Evolutionary conservation across 176 grass and related monocot species (phyloP), one percentile per base, ranked within the genome.

Genomic region (Bothriochloa decipiens): DNA sequence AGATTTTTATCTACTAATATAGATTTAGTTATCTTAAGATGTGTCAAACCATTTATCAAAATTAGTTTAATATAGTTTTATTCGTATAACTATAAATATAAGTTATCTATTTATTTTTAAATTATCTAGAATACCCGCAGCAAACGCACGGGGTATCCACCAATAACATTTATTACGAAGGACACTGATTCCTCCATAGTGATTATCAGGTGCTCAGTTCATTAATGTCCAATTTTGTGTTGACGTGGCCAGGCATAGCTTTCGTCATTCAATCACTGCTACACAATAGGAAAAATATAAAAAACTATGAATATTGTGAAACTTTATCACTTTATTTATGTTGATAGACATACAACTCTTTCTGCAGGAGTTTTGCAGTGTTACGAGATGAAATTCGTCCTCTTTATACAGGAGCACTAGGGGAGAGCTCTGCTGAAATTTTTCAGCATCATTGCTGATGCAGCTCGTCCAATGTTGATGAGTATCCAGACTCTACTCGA

Each of bases 391-490:
- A 68, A 78, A 77, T 11, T 52, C 6, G 8, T 28, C 4, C 18
- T 71, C 8, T 33, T 39, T 58, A 8, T 23, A 39, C 14, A 37
- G 4, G 67, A 40, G 67, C 17, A 22, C 17, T 70, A 39, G 17
- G 6, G 8, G 18, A 39, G 8, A 70, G 35, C 11, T n/a, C 37
- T 23, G 18, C 37, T 70, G 68, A 23, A 71, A 72, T 20, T 18
- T 8, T 42, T 26, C 64, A 58, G n/a, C 13, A 61, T 76, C 71
- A 26, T 76, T 82, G 45, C 78, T 61, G 1, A 47, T 25, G 71
- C 71, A 61, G 36, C 78, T 75, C 61, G 45, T 55, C 68, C 43
- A 55, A 53, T 81, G 69, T 52, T 74, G 23, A 45, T 69, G 28
- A 32, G 77, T 23, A 58, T 61, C 7, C 14, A 25, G 33, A 60